phyloP scores from a whole-genome alignment of 1,284 basidiomycete genomes.

The Puccinia polysora region DNA sequence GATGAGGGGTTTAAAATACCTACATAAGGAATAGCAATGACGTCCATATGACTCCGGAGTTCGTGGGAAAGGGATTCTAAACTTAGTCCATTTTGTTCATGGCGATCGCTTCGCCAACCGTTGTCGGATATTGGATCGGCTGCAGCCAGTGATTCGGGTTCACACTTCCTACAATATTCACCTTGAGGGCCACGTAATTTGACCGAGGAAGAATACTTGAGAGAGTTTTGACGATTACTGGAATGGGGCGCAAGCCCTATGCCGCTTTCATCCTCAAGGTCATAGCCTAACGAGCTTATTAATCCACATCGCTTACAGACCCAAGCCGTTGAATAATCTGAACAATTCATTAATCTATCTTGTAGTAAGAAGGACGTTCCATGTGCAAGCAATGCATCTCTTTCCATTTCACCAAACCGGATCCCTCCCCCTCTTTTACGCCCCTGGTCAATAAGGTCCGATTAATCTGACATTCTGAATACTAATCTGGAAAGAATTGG shows the following conservation, averaged over 20 bases:
- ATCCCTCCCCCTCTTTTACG: slow-evolving; percentile 98
- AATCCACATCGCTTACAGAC: slow-evolving; percentile 94
- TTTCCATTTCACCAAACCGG: slow-evolving; percentile 99
- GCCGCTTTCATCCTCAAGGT: slow-evolving; percentile 70
- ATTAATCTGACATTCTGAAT: slow-evolving; percentile 28
- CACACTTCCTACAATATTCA: slow-evolving; percentile 59
- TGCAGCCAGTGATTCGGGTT: too few species aligned
- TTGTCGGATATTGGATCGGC: too few species aligned
- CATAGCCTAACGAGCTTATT: slow-evolving; percentile 89
- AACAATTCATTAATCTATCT: slow-evolving; percentile 99
- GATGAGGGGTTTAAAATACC: slow-evolving; percentile 44
- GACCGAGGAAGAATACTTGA: slow-evolving; percentile 54
- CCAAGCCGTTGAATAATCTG: slow-evolving; percentile 98
- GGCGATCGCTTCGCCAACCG: slow-evolving; percentile 23
- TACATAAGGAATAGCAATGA: slow-evolving; percentile 92
- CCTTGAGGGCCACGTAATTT: slow-evolving; percentile 59
- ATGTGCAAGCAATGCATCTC: slow-evolving; percentile 95
- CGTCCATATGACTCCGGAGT: slow-evolving; percentile 66
- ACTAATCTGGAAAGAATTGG: slow-evolving; percentile 14
- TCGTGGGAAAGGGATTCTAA: slow-evolving; percentile 58
- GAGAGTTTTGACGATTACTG: slow-evolving; percentile 57
- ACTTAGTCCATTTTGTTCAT: slow-evolving; percentile 54
- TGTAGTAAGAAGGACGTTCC: slow-evolving; percentile 96
- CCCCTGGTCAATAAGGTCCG: slow-evolving; percentile 60
- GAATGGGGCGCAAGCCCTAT: slow-evolving; percentile 54